Evolutionary conservation across 139 green algal genomes (phyloP).

Genomic region (Chlorella sp.): DNA sequence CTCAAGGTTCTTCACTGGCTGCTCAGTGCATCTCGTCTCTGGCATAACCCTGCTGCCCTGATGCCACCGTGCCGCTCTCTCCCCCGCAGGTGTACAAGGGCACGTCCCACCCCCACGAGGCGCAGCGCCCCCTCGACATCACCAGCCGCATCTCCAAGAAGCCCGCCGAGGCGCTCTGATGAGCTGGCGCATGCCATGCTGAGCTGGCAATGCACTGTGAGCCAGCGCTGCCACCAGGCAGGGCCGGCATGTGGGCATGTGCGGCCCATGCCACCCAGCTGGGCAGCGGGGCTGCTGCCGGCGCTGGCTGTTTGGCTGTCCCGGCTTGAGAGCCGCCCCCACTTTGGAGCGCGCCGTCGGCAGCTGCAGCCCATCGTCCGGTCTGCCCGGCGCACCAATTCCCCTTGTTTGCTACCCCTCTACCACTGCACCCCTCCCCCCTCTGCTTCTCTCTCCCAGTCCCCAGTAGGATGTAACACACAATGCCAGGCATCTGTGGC

Average conservation of each 20-base stretch:
- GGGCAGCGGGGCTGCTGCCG: neutral
- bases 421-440: neutral
- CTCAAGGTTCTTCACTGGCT: no score
- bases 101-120: slow-evolving; percentile 88
- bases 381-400: neutral
- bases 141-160: slow-evolving; percentile 79
- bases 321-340: neutral
- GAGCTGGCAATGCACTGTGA: neutral
- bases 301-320: neutral
- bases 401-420: neutral
- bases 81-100: slow-evolving; percentile 84
- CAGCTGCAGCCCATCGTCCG: neutral
- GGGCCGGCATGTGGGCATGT: no score
- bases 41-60: no score
- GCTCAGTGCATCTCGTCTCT: no score
- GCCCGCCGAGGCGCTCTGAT: slow-evolving; percentile 32
- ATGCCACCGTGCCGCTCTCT: no score
- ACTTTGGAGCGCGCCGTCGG: neutral
- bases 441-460: neutral
- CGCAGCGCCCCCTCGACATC: slow-evolving; percentile 93
- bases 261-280: neutral
- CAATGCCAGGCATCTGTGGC: neutral
- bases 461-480: neutral
- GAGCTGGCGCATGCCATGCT: neutral
- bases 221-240: no score